phyloP scores from a whole-genome alignment of 2,329 filamentous ascomycete species.

The Bisporella sp. region DNA sequence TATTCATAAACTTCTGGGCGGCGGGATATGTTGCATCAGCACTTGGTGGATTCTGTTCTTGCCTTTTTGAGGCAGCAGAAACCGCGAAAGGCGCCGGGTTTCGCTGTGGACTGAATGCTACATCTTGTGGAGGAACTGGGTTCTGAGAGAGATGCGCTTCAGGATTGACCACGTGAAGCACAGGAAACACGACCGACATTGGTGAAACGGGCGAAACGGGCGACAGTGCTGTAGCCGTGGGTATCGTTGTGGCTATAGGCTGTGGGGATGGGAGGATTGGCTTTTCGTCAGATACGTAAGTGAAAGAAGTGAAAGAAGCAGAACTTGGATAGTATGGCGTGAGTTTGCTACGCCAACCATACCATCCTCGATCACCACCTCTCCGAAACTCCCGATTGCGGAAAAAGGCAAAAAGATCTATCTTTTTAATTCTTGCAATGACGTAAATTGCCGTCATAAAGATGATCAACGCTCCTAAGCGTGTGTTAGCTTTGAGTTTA shows the following conservation, averaged over 20 bases:
- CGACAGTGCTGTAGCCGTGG: neutral
- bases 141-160: slow-evolving; percentile 9
- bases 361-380: slow-evolving; percentile 18
- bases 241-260: too few species aligned
- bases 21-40: too few species aligned
- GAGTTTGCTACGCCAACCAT: slow-evolving; percentile 20
- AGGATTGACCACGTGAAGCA: neutral
- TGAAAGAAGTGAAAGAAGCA: neutral
- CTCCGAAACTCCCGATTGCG: slow-evolving; percentile 13
- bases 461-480: slow-evolving; percentile 24
- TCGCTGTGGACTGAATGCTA: neutral
- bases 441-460: slow-evolving; percentile 19
- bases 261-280: too few species aligned
- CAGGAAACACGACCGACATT: neutral
- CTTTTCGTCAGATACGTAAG: neutral
- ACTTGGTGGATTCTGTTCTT: too few species aligned
- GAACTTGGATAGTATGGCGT: slow-evolving; percentile 16
- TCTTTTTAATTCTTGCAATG: slow-evolving; percentile 17
- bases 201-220: slow-evolving; percentile 2
- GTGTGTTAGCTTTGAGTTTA: too few species aligned
- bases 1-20: too few species aligned
- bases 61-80: too few species aligned
- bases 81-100: too few species aligned
- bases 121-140: slow-evolving; percentile 1
- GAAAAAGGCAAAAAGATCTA: slow-evolving; percentile 12